phyloP scores from a whole-genome alignment of 345 rosid genomes.

The Arabidopsis arenosa region DNA sequence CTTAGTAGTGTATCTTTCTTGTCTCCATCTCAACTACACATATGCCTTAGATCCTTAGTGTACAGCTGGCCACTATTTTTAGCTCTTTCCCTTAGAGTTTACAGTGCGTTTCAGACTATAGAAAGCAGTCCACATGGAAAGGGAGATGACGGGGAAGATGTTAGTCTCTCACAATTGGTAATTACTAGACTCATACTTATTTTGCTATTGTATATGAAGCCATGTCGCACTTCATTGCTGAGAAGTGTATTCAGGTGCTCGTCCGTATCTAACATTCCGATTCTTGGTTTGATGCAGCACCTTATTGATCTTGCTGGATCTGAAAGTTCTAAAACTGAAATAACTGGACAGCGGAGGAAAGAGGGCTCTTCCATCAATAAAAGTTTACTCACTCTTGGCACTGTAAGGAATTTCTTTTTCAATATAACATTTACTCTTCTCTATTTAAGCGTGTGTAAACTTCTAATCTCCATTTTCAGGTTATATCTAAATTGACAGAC shows the following conservation, averaged over 20 bases:
- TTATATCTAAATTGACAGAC: constrained; percentile 95
- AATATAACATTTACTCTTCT: constrained; percentile 6
- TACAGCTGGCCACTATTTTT: constrained; percentile 3
- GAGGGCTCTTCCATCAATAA: constrained; percentile 99
- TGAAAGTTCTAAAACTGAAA: constrained; percentile 98
- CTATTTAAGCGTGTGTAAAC: constrained; percentile 14
- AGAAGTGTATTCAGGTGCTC: constrained; percentile 12
- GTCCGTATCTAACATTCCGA: constrained; percentile 19
- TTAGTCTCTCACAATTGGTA: constrained; percentile 97
- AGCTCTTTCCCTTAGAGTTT: constrained; percentile 20
- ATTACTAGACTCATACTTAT: constrained; percentile 36
- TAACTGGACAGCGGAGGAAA: constrained; percentile 93
- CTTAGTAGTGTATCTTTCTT: constrained; percentile 21
- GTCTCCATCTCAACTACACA: constrained; percentile 6
- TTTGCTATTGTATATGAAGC: constrained; percentile 30
- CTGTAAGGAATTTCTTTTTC: constrained; percentile 63
- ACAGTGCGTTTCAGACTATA: constrained; percentile 74
- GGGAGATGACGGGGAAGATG: constrained; percentile 87
- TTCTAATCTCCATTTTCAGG: constrained; percentile 57
- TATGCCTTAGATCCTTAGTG: constrained; percentile 8
- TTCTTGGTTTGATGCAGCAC: constrained; percentile 63
- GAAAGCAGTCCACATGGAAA: constrained; percentile 95
- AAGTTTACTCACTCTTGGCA: constrained; percentile 98
- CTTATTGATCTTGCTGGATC: constrained; percentile 99
- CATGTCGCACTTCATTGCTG: constrained; percentile 32